These are phyloP conservation scores for Ajuga reptans DNA, from an alignment of 305 asterid genomes.

Conservation along the genomic window DNA sequence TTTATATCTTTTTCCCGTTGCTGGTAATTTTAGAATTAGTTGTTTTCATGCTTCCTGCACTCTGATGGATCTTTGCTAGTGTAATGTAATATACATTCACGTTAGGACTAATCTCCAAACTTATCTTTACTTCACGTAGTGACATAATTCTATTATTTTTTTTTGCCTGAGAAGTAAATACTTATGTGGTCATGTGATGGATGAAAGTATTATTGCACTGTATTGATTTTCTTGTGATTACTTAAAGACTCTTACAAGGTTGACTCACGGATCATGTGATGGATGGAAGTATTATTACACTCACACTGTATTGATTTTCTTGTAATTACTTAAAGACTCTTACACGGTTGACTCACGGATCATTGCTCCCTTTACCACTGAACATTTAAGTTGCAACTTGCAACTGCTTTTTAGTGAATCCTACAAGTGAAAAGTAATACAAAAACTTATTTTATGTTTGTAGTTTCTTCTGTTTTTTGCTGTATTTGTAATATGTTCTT, in stretches of 20 bases:
- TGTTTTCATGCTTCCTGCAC: background rate
- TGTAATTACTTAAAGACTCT: background rate
- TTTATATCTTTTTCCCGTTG: too few relatives aligned
- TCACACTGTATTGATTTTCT: constrained; percentile 4
- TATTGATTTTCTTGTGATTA: constrained; percentile 5
- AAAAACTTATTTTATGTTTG: background rate
- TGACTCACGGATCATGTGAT: background rate
- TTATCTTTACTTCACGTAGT: background rate
- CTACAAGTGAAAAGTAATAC: background rate
- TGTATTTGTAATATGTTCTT: background rate
- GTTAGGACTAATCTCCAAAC: background rate
- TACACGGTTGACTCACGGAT: constrained; percentile 4
- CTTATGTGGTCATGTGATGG: background rate
- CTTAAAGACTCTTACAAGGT: background rate
- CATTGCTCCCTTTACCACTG: background rate
- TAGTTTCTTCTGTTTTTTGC: background rate
- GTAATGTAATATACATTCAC: background rate
- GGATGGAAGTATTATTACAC: background rate
- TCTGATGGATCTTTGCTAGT: background rate
- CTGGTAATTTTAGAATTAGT: too few relatives aligned
- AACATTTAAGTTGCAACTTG: background rate
- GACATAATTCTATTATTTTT: background rate
- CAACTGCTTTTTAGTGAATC: background rate
- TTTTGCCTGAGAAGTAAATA: background rate
- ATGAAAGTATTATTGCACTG: background rate